Percentiles rank a stretch among this genome's conserved stretches.
These are phyloP conservation scores for Prunus kanzakura DNA, from an alignment of 306 rosid genomes.

Conservation along the genomic window DNA sequence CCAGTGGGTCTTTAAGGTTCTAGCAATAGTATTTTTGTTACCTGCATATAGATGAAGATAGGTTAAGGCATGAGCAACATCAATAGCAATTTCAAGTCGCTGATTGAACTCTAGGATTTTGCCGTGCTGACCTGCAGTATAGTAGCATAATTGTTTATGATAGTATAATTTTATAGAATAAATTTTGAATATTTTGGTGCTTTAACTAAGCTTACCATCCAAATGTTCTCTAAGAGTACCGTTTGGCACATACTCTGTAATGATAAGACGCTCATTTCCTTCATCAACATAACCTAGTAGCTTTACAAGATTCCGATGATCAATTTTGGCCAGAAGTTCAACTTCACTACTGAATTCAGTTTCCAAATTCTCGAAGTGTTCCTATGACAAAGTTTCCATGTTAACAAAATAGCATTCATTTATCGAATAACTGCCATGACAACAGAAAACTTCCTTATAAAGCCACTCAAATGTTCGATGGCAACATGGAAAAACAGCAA, in stretches of 20 bases:
- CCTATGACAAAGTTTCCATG: constrained; percentile 47
- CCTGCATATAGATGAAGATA: constrained; percentile 92
- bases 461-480: not conserved
- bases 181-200: constrained; percentile 12
- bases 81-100: constrained; percentile 93
- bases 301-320: constrained; percentile 94
- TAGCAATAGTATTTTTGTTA: constrained; percentile 20
- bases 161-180: constrained; percentile 12
- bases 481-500: not conserved
- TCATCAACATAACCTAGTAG: constrained; percentile 75
- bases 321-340: constrained; percentile 87
- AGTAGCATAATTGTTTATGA: constrained; percentile 19
- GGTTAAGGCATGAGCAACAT: constrained; percentile 95
- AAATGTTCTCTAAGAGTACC: constrained; percentile 95
- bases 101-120: constrained; percentile 87
- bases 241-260: constrained; percentile 81
- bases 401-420: constrained; percentile 12
- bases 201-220: constrained; percentile 67
- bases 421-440: not conserved
- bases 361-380: constrained; percentile 63
- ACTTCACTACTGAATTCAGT: constrained; percentile 90
- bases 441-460: not conserved
- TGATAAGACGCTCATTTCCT: constrained; percentile 83
- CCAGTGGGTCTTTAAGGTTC: not conserved
- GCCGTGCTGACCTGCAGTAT: constrained; percentile 62